Conservation (phyloP, 2,329 filamentous ascomycete species). For the Ceratocystis destructans region DNA sequence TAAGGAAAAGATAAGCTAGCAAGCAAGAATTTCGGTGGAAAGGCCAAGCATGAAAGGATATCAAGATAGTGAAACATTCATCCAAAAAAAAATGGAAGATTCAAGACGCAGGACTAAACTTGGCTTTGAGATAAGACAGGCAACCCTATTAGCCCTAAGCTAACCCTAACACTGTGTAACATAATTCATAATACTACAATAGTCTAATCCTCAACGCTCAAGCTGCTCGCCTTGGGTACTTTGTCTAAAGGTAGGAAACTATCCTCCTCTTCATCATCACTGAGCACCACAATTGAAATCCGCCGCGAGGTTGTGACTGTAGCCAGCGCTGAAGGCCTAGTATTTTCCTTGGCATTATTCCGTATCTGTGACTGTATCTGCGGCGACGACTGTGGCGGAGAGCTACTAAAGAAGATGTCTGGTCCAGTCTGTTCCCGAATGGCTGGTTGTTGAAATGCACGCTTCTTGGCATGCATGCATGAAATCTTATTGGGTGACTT, state of each 20-base stretch:
- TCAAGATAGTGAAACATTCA: too few relatives aligned
- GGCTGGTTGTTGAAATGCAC: conserved; percentile 7
- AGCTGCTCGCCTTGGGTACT: background rate
- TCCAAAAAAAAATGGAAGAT: background rate
- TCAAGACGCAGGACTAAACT: background rate
- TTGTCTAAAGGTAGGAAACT: background rate
- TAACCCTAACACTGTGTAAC: background rate
- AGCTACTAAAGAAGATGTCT: conserved; percentile 16
- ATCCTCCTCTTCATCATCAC: conserved; percentile 12
- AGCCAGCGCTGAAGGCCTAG: background rate
- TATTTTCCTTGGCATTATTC: background rate
- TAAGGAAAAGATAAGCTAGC: background rate
- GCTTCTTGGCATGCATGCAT: conserved; percentile 2
- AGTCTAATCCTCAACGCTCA: background rate
- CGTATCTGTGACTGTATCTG: background rate
- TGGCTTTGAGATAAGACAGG: background rate
- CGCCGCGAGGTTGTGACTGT: background rate
- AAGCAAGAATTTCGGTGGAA: too few relatives aligned
- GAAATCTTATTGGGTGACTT: background rate
- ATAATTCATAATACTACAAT: background rate
- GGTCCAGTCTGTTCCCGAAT: conserved; percentile 7
- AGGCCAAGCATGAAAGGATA: too few relatives aligned
- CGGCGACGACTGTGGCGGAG: background rate
- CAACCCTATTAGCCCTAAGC: background rate
- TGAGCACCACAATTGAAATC: conserved; percentile 4